Percentiles rank a stretch among this genome's conserved stretches.
Conservation (phyloP, 805 yeast genomes). For the Alloascoidea africana region DNA sequence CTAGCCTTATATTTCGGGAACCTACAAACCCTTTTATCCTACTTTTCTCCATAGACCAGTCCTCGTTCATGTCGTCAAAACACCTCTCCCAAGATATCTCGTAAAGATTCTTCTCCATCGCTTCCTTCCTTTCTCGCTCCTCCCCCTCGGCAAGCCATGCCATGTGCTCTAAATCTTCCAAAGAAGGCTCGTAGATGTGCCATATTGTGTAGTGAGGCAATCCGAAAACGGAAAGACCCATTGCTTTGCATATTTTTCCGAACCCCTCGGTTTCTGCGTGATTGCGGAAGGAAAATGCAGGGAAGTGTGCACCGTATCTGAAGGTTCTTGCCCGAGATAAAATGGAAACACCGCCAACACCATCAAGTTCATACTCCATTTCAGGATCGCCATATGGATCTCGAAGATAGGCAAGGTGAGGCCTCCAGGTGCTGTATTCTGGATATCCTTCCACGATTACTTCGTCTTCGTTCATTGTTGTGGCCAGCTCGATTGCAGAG, state of each 20-base stretch:
- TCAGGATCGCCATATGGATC: slow-evolving; percentile 94
- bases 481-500: slow-evolving; percentile 35
- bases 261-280: slow-evolving; percentile 98
- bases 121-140: slow-evolving; percentile 44
- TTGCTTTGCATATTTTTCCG: slow-evolving; percentile 59
- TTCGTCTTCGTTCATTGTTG: slow-evolving; percentile 71
- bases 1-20: no score
- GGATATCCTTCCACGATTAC: slow-evolving; percentile 96
- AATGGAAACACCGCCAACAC: slow-evolving; percentile 95
- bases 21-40: no score
- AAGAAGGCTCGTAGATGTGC: slow-evolving; percentile 93
- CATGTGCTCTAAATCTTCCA: slow-evolving; percentile 82
- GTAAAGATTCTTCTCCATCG: slow-evolving; percentile 28
- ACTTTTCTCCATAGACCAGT: slow-evolving; percentile 53
- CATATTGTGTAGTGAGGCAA: slow-evolving; percentile 91
- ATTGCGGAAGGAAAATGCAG: slow-evolving; percentile 89
- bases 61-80: slow-evolving; percentile 47
- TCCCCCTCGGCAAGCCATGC: slow-evolving; percentile 82
- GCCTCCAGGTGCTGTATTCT: slow-evolving; percentile 97
- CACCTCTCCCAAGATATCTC: slow-evolving; percentile 57
- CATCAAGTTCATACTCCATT: slow-evolving; percentile 82
- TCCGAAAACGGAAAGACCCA: slow-evolving; percentile 82
- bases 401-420: slow-evolving; percentile 86
- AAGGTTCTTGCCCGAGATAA: slow-evolving; percentile 78
- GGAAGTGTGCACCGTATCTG: slow-evolving; percentile 82